Evolutionary conservation across 306 rosid genomes (phyloP).

Genomic region (Crotalaria pallida): DNA sequence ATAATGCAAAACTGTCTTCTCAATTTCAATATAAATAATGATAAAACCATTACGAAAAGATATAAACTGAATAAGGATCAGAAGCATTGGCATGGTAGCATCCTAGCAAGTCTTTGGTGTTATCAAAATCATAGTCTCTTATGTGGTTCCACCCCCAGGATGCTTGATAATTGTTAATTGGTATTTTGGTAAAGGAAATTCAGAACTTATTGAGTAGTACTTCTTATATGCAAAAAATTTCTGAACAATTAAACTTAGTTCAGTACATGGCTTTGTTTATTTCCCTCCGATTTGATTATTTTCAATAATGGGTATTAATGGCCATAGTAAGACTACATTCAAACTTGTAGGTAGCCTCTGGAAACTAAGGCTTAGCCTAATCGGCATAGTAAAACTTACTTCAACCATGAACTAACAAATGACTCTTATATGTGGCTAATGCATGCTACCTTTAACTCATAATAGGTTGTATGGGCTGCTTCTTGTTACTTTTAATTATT

Average conservation of each 20-base stretch:
- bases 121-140: background rate
- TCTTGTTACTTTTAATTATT: slow-evolving; percentile 10
- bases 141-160: background rate
- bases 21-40: background rate
- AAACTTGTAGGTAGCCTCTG: background rate
- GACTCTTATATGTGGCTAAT: background rate
- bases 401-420: background rate
- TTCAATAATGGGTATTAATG: background rate
- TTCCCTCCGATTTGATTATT: background rate
- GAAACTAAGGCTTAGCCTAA: background rate
- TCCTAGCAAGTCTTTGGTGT: background rate
- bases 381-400: background rate
- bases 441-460: background rate
- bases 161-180: slow-evolving; percentile 3
- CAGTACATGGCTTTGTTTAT: background rate
- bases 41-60: background rate
- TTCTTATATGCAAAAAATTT: background rate
- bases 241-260: background rate
- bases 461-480: background rate
- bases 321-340: background rate
- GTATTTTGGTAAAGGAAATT: background rate
- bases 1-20: background rate
- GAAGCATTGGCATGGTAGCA: background rate
- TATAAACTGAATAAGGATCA: background rate
- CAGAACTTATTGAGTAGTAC: background rate